Conservation (phyloP, 352 stramenopile species). For the Phytopythium ostracodes region DNA sequence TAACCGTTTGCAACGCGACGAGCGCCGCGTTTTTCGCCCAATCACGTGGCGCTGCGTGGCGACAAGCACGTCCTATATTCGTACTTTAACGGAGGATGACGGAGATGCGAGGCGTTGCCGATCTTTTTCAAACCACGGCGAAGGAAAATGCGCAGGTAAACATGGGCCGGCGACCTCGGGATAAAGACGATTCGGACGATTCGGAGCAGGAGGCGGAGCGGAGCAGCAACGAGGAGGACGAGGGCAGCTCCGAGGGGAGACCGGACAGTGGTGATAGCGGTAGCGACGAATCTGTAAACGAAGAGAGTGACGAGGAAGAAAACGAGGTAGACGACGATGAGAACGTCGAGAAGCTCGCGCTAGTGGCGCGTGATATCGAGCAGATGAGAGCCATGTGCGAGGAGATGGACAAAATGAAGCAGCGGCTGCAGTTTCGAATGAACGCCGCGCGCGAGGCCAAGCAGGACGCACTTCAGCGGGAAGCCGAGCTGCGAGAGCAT, state of each 20-base stretch:
- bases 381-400: constrained; percentile 46
- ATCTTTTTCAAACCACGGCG: constrained; percentile 6
- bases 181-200: background rate
- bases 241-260: constrained; percentile 11
- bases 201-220: background rate
- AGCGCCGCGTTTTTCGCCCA: background rate
- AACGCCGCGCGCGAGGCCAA: constrained; percentile 17
- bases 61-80: no score
- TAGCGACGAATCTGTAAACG: constrained; percentile 11
- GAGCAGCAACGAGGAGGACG: constrained; percentile 18
- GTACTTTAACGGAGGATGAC: background rate
- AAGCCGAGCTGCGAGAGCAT: constrained; percentile 14
- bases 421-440: constrained; percentile 45
- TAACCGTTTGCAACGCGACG: background rate
- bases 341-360: constrained; percentile 22
- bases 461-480: constrained; percentile 1
- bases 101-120: background rate
- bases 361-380: constrained; percentile 33
- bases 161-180: background rate
- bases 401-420: constrained; percentile 62
- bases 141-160: background rate
- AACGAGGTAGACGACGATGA: constrained; percentile 10
- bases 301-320: constrained; percentile 11
- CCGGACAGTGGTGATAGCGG: background rate
- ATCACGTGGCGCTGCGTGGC: constrained; percentile 6